A percentile compares a stretch with the other conserved stretches of the same genome.
phyloP scores from a whole-genome alignment of 306 rosid species.

The Glycine latifolia region DNA sequence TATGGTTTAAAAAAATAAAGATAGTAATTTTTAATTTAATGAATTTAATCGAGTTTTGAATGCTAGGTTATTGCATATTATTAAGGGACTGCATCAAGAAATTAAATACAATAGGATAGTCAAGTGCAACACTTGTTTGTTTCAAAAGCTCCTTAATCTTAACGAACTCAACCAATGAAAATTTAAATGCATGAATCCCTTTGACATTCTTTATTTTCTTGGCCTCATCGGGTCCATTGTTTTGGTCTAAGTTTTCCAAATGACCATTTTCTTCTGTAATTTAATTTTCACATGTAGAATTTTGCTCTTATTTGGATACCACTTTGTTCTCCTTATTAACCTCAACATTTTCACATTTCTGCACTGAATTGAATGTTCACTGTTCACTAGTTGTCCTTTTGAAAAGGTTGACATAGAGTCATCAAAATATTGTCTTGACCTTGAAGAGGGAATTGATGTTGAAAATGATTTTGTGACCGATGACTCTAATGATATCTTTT shows the following conservation, averaged over 20 bases:
- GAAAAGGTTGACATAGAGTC: slow-evolving; percentile 50
- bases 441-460: background rate
- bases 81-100: no score
- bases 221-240: slow-evolving; percentile 64
- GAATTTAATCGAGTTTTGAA: no score
- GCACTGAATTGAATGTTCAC: slow-evolving; percentile 46
- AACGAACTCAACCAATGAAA: slow-evolving; percentile 41
- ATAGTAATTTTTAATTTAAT: no score
- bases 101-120: no score
- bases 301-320: slow-evolving; percentile 49
- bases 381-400: slow-evolving; percentile 51
- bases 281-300: slow-evolving; percentile 60
- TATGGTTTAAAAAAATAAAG: no score
- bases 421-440: slow-evolving; percentile 44
- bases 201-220: slow-evolving; percentile 81
- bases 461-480: no score
- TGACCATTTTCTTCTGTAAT: slow-evolving; percentile 61
- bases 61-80: no score
- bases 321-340: slow-evolving; percentile 50
- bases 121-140: slow-evolving; percentile 49
- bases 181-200: slow-evolving; percentile 82
- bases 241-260: slow-evolving; percentile 58
- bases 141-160: slow-evolving; percentile 86
- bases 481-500: no score
- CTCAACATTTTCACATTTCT: slow-evolving; percentile 46